Percentiles rank a stretch among this genome's conserved stretches.
Evolutionary conservation across 1,139 yeast species (phyloP).

Genomic region (Hemisphaericaspora xylofermentans): DNA sequence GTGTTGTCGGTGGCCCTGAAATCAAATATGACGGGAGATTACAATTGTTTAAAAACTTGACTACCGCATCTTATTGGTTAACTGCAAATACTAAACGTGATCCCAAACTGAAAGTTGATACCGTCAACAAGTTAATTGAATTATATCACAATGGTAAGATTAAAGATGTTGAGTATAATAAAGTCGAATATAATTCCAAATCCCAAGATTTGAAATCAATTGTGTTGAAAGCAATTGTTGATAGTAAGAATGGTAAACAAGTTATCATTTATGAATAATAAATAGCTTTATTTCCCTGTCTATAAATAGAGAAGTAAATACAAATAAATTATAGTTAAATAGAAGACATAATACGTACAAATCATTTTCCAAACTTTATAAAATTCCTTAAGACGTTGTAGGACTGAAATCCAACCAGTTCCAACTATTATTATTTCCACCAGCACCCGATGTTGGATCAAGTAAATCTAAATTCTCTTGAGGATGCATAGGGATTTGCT

Average conservation of each 20-base stretch:
- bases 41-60: constrained; percentile 68
- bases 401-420: constrained; percentile 35
- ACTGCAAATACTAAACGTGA: constrained; percentile 65
- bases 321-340: not conserved
- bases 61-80: constrained; percentile 85
- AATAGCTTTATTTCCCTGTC: not conserved
- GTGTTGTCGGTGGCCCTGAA: constrained; percentile 50
- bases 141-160: constrained; percentile 59
- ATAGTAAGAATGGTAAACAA: constrained; percentile 37
- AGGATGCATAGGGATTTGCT: constrained; percentile 1
- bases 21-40: constrained; percentile 17
- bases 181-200: constrained; percentile 34
- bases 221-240: constrained; percentile 49
- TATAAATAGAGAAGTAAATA: not conserved
- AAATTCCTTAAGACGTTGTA: constrained; percentile 8
- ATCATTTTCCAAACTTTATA: too few relatives aligned
- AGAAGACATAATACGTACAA: not conserved
- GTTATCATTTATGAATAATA: constrained; percentile 25
- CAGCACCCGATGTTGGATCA: constrained; percentile 2
- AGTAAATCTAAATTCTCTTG: constrained; percentile 14
- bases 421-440: constrained; percentile 19
- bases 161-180: constrained; percentile 52
- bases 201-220: constrained; percentile 46
- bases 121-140: constrained; percentile 56
- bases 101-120: constrained; percentile 56